A percentile compares a stretch with the other conserved stretches of the same genome.
Conservation (phyloP, 306 rosid species). For the Lotus japonicus region DNA sequence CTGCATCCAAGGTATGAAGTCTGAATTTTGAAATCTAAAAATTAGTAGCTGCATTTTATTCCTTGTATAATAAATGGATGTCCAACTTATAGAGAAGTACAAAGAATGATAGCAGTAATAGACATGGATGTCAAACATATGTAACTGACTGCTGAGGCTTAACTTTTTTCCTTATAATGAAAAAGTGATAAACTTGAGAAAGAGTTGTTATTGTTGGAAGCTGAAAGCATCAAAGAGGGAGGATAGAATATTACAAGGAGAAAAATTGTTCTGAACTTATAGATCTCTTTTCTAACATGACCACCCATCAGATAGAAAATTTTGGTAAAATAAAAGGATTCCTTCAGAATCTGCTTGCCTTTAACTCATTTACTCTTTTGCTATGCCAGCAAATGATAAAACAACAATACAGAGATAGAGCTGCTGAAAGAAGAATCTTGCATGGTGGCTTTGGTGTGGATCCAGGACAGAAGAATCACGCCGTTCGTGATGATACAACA, state of each 20-base stretch:
- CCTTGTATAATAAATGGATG: background rate
- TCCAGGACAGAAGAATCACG: constrained; percentile 72
- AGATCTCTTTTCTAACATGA: background rate
- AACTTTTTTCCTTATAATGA: background rate
- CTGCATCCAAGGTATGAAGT: constrained; percentile 41
- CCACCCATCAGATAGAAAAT: background rate
- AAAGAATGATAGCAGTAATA: background rate
- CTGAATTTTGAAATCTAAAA: background rate
- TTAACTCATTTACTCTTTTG: constrained; percentile 11
- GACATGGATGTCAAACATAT: background rate
- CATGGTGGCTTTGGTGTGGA: constrained; percentile 77
- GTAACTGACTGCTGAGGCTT: background rate
- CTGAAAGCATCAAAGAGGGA: background rate
- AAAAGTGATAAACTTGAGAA: background rate
- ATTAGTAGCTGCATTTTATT: background rate
- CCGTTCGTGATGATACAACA: constrained; percentile 15
- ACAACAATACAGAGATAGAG: constrained; percentile 65
- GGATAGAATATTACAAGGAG: background rate
- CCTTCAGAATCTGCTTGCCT: background rate
- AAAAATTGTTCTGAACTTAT: background rate
- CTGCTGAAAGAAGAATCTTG: constrained; percentile 82
- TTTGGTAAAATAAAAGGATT: background rate
- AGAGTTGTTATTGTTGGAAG: background rate
- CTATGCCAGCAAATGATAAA: constrained; percentile 43
- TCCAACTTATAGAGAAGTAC: background rate